Evolutionary conservation across 257 asterid species (phyloP), one percentile per base, ranked within the genome.

Genomic region (Euphrasia confusa): DNA sequence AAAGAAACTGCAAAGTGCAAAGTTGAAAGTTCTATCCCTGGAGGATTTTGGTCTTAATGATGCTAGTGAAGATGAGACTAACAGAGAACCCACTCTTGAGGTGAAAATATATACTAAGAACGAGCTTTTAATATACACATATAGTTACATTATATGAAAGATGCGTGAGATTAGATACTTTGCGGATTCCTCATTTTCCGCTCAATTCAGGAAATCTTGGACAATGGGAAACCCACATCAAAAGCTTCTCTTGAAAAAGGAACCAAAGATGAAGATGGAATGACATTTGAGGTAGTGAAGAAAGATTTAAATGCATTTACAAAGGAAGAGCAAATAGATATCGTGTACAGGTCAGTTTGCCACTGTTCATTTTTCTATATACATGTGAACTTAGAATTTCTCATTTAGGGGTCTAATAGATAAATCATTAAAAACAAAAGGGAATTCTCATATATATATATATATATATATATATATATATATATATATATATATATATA

Each of bases 311-410:
- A 75, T 76, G 84, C 94, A 47, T 71, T 92, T 65, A 81, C 97
- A 8, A 78, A 64, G 74, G 97, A 92, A 79, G 99, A 92, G 76
- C 96, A 89, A 61, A 89, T 89, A 95, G 93, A 83, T 81, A 83
- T 80, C 17, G 85, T 92, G 63, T 75, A 74, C 71, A 86, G 95
- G 99, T 89, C 68, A 75, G 85, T 53, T 49, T 65, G 65, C 59
- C 57, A 54, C 61, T 67, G 58, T 37, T 14, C 45, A 42, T 65
- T 54, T 4, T 52, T 68, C 49, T 67, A 40, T 60, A 13, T 11
- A 21, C 24, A 42, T 40, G 44, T 58, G 32, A 70, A 58, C 63
- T 52, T 60, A 52, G 60, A 48, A 26, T 15, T 27, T 58, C 21
- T 49, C 42, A 39, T 11, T 27, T 62, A 58, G 61, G 57, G 48